Conservation (phyloP, 257 asterid species). For the Thymus mandschuricus region DNA sequence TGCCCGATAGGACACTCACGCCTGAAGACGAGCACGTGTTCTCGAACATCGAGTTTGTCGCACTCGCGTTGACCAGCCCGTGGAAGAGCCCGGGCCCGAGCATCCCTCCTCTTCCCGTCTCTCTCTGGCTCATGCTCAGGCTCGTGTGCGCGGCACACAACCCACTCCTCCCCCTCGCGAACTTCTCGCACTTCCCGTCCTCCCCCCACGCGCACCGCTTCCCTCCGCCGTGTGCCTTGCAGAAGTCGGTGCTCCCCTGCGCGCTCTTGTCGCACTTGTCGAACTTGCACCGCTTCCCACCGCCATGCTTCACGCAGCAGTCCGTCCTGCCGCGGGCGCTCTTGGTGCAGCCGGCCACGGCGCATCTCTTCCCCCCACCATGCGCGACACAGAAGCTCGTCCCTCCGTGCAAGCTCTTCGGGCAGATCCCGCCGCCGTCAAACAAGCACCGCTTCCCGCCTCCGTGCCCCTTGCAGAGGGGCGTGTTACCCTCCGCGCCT, state of each 20-base stretch:
- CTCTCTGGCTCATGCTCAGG: constrained; percentile 33
- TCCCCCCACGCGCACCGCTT: constrained; percentile 83
- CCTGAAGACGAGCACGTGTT: constrained; percentile 51
- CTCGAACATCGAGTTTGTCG: constrained; percentile 21
- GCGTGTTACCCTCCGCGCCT: constrained; percentile 95
- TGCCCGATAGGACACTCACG: constrained; percentile 54
- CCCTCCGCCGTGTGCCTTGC: constrained; percentile 98
- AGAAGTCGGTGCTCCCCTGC: constrained; percentile 88
- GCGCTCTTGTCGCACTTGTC: constrained; percentile 85
- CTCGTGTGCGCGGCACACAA: constrained; percentile 87
- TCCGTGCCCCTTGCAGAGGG: constrained; percentile 96
- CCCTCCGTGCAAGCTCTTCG: constrained; percentile 96
- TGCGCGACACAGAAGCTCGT: constrained; percentile 90
- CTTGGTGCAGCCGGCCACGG: constrained; percentile 70
- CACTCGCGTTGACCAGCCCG: constrained; percentile 60
- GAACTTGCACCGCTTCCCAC: constrained; percentile 78
- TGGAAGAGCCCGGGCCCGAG: constrained; percentile 77
- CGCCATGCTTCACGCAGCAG: constrained; percentile 89
- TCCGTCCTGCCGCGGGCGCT: constrained; percentile 93
- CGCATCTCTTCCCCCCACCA: constrained; percentile 92
- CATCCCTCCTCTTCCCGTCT: constrained; percentile 53
- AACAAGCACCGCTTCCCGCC: constrained; percentile 91
- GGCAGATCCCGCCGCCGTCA: constrained; percentile 93
- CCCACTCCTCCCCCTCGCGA: constrained; percentile 86
- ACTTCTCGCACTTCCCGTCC: constrained; percentile 83